Evolutionary conservation across 495 filamentous ascomycete genomes (phyloP), one percentile per base, ranked within the genome.

Genomic region (Recurvomyces mirabilis): DNA sequence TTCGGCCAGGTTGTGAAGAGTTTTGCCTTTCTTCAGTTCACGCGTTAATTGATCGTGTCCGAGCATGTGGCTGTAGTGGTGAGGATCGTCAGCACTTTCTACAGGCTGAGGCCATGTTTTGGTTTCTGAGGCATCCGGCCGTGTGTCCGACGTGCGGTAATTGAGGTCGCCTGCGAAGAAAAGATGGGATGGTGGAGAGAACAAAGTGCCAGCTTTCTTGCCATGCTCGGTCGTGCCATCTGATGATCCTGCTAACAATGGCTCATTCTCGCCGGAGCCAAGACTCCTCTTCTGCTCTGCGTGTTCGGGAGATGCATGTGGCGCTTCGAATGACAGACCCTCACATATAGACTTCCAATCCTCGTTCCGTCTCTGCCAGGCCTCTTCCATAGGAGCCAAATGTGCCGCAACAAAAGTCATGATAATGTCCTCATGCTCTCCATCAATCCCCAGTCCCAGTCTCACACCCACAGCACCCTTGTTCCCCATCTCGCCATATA

Each of bases 91-190:
- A 18, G 68, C 51, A 5, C 66, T 58, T 14, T 69, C 68, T 24
- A 64, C 55, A 0, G 75, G 74, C 54, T 82, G 77, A 4, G 81
- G 74, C 51, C 79, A 93, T 0, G 65, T 62, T 5, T 65, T 45
- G 20, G 67, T 52, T 43, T 79, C 74, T 0, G 59, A 53, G 1
- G 69, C 61, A 0, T 57, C 50, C 0, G 91, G 91, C 0, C 70
- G 58, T 0, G 62, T 66, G 55, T 72, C 64, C 6, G 73, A 71
- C 10, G 88, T 87, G 52, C 91, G 82, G 65, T 98, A 98, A 66
- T 98, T 98, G 40, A 98, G 72, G 62, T 98, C 91, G 36, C 91
- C 91, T 0, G 81, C 77, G 24, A 98, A 56, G 60, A 95, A 91
- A 19, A 94, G 64, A 56, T 89, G 77, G n/a, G 78, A 73, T 6